A percentile compares a stretch with the other conserved stretches of the same genome.
phyloP scores from a whole-genome alignment of 2,329 filamentous ascomycete genomes.

The Ceratocystis diversiconidia region DNA sequence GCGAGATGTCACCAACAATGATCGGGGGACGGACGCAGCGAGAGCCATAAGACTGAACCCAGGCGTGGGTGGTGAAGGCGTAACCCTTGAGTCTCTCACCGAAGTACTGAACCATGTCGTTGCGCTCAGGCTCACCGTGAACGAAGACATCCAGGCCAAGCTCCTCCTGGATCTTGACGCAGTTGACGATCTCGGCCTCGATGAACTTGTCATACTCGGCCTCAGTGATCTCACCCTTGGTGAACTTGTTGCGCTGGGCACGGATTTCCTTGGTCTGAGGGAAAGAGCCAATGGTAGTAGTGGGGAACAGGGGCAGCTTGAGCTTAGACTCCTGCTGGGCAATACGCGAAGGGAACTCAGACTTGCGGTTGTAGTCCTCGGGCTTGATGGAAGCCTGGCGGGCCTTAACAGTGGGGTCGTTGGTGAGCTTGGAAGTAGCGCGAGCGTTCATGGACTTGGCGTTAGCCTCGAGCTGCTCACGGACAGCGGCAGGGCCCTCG shows the following conservation, averaged over 20 bases:
- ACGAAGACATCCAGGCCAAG: slow-evolving; percentile 94
- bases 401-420: slow-evolving; percentile 94
- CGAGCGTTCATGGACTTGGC: slow-evolving; percentile 86
- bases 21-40: slow-evolving; percentile 97
- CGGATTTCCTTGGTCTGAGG: slow-evolving; percentile 99
- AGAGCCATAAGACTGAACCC: slow-evolving; percentile 97
- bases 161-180: slow-evolving; percentile 95
- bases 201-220: slow-evolving; percentile 98
- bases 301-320: slow-evolving; percentile 91
- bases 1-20: slow-evolving; percentile 96
- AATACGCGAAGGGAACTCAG: slow-evolving; percentile 72
- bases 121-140: slow-evolving; percentile 98
- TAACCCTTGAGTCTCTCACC: slow-evolving; percentile 95
- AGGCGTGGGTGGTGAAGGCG: slow-evolving; percentile 96
- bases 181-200: slow-evolving; percentile 92
- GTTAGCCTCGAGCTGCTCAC: slow-evolving; percentile 86
- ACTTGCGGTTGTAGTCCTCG: slow-evolving; percentile 84
- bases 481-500: slow-evolving; percentile 74
- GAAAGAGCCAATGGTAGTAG: slow-evolving; percentile 98
- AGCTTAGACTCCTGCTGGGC: slow-evolving; percentile 81
- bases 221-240: slow-evolving; percentile 90
- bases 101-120: slow-evolving; percentile 99
- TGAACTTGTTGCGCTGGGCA: slow-evolving; percentile 92
- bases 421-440: slow-evolving; percentile 84
- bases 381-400: slow-evolving; percentile 76